phyloP scores from a whole-genome alignment of 1,139 yeast genomes.

The Diutina pseudorugosa region DNA sequence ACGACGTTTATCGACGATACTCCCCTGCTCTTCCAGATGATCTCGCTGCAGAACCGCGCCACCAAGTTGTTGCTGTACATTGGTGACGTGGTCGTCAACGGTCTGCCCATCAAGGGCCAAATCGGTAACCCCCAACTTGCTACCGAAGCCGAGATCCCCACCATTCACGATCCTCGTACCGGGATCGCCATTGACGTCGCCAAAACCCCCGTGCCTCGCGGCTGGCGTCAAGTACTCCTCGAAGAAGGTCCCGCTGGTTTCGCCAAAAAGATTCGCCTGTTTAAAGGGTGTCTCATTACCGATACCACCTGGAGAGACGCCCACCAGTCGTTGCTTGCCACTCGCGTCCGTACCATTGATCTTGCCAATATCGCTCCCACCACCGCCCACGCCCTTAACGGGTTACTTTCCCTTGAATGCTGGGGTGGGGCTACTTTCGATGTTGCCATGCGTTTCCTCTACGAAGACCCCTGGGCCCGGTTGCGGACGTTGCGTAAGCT shows the following conservation, averaged over 20 bases:
- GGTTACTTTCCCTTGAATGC: conserved; percentile 93
- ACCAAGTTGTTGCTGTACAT: conserved; percentile 80
- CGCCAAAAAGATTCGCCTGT: conserved; percentile 74
- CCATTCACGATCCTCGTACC: conserved; percentile 45
- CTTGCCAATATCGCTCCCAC: conserved; percentile 84
- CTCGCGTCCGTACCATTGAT: conserved; percentile 93
- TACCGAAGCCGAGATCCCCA: conserved; percentile 67
- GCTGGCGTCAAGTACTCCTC: conserved; percentile 85
- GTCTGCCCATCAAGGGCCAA: conserved; percentile 92
- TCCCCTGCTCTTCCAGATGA: conserved; percentile 91
- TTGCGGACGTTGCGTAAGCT: conserved; percentile 73
- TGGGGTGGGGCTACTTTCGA: conserved; percentile 99
- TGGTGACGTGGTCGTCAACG: conserved; percentile 90
- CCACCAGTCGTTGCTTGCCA: conserved; percentile 95
- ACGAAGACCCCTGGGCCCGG: conserved; percentile 98
- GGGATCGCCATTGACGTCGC: conserved; percentile 48
- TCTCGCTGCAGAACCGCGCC: conserved; percentile 92
- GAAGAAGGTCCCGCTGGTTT: conserved; percentile 82
- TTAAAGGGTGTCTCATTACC: conserved; percentile 83
- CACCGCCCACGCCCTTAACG: conserved; percentile 81
- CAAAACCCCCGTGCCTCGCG: conserved; percentile 47
- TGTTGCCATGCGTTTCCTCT: conserved; percentile 94
- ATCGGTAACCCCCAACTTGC: conserved; percentile 77
- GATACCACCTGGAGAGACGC: conserved; percentile 99
- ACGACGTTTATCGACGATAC: conserved; percentile 98